Conservation (phyloP, 2,329 filamentous ascomycete genomes). For the Exophiala viscosa region DNA sequence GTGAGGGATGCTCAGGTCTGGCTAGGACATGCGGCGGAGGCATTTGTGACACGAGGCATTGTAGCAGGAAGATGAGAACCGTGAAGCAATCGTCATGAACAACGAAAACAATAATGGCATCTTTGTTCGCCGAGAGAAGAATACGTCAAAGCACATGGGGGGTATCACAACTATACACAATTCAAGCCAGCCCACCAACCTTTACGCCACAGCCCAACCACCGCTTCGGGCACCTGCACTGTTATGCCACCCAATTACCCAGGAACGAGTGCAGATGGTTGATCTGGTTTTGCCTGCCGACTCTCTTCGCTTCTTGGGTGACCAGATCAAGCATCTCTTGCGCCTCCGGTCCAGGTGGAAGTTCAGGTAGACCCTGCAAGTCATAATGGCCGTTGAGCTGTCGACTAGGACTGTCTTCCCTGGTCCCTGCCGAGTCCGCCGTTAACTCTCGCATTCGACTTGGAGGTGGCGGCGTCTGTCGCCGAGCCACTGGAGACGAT, state of each 20-base stretch:
- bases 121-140: too few relatives aligned
- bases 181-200: slow-evolving; percentile 6
- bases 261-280: slow-evolving; percentile 27
- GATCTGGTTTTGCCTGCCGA: slow-evolving; percentile 27
- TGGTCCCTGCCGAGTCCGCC: slow-evolving; percentile 20
- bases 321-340: slow-evolving; percentile 30
- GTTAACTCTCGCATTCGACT: slow-evolving; percentile 17
- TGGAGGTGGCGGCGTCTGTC: slow-evolving; percentile 17
- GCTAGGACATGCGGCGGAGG: too few relatives aligned
- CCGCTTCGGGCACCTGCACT: not conserved
- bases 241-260: slow-evolving; percentile 22
- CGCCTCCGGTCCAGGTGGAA: slow-evolving; percentile 27
- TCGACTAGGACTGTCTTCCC: slow-evolving; percentile 28
- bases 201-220: slow-evolving; percentile 1
- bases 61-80: not conserved
- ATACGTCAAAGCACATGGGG: slow-evolving; percentile 11
- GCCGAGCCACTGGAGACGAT: slow-evolving; percentile 31
- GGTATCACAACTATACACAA: slow-evolving; percentile 23
- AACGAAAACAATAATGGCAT: too few relatives aligned
- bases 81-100: too few relatives aligned
- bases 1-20: too few relatives aligned
- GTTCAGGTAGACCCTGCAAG: slow-evolving; percentile 23
- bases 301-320: slow-evolving; percentile 25
- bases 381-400: slow-evolving; percentile 29
- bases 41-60: not conserved